These are phyloP conservation scores for Fusarium tupiense DNA, from an alignment of 2,329 filamentous ascomycete species.

Conservation along the genomic window DNA sequence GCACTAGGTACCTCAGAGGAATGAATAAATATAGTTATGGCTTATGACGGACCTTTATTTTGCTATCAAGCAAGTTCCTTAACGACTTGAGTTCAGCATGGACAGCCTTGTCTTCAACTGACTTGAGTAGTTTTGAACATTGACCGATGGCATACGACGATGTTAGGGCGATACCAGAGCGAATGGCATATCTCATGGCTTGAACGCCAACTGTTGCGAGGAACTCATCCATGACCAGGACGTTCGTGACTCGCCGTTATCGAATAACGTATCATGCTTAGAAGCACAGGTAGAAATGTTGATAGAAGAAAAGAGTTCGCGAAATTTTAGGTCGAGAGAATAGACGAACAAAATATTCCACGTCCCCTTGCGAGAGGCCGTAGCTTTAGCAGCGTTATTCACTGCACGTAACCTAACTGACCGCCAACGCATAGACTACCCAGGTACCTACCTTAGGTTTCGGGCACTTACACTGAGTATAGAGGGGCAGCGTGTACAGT, in stretches of 20 bases:
- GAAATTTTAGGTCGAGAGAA: neutral
- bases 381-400: conserved; percentile 22
- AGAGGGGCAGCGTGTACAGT: conserved; percentile 40
- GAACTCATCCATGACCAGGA: conserved; percentile 72
- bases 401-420: conserved; percentile 28
- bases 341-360: conserved; percentile 13
- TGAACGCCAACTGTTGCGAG: conserved; percentile 67
- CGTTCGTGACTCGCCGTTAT: conserved; percentile 6
- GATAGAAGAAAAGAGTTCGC: neutral
- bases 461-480: conserved; percentile 12
- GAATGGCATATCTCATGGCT: conserved; percentile 91
- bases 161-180: conserved; percentile 86
- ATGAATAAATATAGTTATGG: neutral
- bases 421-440: conserved; percentile 17
- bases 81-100: conserved; percentile 74
- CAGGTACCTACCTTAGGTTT: neutral
- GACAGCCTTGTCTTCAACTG: conserved; percentile 75
- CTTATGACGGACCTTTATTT: conserved; percentile 74
- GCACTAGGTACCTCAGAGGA: neutral
- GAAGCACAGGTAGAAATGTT: neutral
- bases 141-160: conserved; percentile 87
- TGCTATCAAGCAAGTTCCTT: conserved; percentile 80
- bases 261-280: conserved; percentile 23
- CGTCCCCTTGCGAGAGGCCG: conserved; percentile 10
- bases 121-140: conserved; percentile 80